phyloP scores from a whole-genome alignment of 805 yeast species.

The Myxozyma lipomycoides region DNA sequence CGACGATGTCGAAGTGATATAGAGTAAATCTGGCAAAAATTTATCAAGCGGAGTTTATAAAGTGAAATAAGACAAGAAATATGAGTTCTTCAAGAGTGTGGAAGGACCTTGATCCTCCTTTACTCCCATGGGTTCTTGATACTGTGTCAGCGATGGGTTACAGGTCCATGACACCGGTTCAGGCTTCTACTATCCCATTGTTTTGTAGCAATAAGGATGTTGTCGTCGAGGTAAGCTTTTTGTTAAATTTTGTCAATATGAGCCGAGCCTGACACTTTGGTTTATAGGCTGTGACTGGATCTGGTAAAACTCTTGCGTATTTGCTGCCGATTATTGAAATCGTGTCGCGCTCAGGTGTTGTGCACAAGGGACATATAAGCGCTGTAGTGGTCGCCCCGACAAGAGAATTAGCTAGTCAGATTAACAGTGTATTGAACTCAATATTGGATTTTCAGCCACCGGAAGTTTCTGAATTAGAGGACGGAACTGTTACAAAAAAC shows the following conservation, averaged over 20 bases:
- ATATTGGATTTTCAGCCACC: slow-evolving; percentile 57
- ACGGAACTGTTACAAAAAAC: slow-evolving; percentile 9
- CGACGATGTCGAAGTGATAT: no score
- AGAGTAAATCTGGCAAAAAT: no score
- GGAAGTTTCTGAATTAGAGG: slow-evolving; percentile 35
- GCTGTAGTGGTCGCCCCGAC: slow-evolving; percentile 73
- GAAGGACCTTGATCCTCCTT: slow-evolving; percentile 50
- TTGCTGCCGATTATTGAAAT: slow-evolving; percentile 76
- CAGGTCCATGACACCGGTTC: slow-evolving; percentile 89
- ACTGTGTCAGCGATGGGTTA: slow-evolving; percentile 75
- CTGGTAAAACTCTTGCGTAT: slow-evolving; percentile 96
- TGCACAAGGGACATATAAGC: slow-evolving; percentile 57
- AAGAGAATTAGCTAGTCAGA: slow-evolving; percentile 51
- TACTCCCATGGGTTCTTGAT: slow-evolving; percentile 67
- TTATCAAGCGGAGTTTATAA: no score
- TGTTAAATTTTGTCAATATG: neutral
- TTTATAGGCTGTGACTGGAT: slow-evolving; percentile 78
- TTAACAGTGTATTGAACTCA: slow-evolving; percentile 58
- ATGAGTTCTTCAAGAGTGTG: slow-evolving; percentile 50
- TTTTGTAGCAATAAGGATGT: slow-evolving; percentile 84
- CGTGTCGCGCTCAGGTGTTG: slow-evolving; percentile 34
- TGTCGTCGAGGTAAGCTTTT: slow-evolving; percentile 59
- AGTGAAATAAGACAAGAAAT: no score
- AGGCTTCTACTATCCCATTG: slow-evolving; percentile 88
- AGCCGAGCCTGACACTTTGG: neutral